Percentiles rank a stretch among this genome's conserved stretches.
Conservation (phyloP, 148 eudicot species). For the Vaccinium corymbosum region DNA sequence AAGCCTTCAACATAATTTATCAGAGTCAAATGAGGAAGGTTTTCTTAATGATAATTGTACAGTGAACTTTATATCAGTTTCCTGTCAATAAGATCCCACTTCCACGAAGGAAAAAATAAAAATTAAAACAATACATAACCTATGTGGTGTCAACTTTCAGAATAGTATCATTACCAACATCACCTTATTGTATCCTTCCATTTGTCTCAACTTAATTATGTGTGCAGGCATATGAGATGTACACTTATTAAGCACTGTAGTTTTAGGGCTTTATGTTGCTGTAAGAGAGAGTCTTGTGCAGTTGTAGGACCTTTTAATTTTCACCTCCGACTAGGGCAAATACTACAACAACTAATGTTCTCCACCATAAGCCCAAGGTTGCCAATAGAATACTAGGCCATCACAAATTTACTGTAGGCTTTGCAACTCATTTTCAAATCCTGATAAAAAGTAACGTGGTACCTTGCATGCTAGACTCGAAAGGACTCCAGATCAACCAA, state of each 20-base stretch:
- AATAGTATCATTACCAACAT: neutral
- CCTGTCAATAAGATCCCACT: neutral
- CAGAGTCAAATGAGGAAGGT: neutral
- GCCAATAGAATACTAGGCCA: neutral
- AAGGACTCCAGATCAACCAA: slow-evolving; percentile 8
- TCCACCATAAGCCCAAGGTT: neutral
- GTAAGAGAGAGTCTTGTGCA: neutral
- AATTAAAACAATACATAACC: neutral
- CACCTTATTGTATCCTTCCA: neutral
- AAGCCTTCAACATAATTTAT: neutral
- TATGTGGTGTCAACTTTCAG: neutral
- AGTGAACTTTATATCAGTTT: neutral
- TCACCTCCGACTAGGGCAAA: too few relatives aligned
- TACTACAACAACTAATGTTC: neutral
- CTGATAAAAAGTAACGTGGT: neutral
- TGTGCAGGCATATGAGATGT: neutral
- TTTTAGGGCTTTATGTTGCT: neutral
- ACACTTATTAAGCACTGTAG: neutral
- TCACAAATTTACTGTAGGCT: neutral
- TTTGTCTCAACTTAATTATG: neutral
- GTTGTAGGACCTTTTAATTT: neutral
- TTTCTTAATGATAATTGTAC: neutral
- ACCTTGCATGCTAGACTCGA: slow-evolving; percentile 9
- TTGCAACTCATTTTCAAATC: neutral
- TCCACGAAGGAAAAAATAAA: neutral